Evolutionary conservation across 139 green algal genomes (phyloP), one percentile per base, ranked within the genome.

Genomic region (Mesotaenium endlicherianum): DNA sequence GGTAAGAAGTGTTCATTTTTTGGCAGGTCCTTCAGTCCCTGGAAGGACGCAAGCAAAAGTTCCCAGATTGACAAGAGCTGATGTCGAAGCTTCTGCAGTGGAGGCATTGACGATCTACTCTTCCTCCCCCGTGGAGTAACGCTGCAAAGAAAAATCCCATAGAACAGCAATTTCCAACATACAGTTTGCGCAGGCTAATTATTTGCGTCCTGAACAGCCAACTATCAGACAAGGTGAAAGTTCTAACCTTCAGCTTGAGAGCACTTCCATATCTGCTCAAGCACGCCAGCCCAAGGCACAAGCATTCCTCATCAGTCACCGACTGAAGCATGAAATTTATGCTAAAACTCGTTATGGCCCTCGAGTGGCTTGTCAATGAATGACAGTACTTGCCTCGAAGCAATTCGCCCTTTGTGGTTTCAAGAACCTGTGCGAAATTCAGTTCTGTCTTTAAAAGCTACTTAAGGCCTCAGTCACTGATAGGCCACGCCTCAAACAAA

Each of bases 191-290:
- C 26, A 8, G 20, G 36, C 67, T 16, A 41, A 75, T 50, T 20
- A 58, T 68, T 50, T 34, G 53, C 53, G 20, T 20, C 53, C 20
- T 16, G 17, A 75, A 67, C 26, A 68, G 64, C 34, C 43, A 79
- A 6, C 17, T 30, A 8, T 74, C n/a, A 70, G 14, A 70, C 11
- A 55, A 80, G 40, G 0, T 3, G 59, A 80, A 4, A 81, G n/a
- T 11, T 49, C 45, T 64, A n/a, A 85, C 78, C 78, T 31, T 89
- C 81, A 16, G 96, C 95, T 77, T 93, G 90, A n/a, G 80, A 85
- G 86, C 95, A 98, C 0, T 89, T 60, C 95, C 95, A 98, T 31
- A 97, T 90, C 94, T 97, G 91, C 70, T 90, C 30, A 8, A 26
- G 42, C 16, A 70, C 3, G 2, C 30, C 20, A 84, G 34, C 30